Evolutionary conservation across 257 asterid species (phyloP).

Genomic region (Nicotiana sylvestris): DNA sequence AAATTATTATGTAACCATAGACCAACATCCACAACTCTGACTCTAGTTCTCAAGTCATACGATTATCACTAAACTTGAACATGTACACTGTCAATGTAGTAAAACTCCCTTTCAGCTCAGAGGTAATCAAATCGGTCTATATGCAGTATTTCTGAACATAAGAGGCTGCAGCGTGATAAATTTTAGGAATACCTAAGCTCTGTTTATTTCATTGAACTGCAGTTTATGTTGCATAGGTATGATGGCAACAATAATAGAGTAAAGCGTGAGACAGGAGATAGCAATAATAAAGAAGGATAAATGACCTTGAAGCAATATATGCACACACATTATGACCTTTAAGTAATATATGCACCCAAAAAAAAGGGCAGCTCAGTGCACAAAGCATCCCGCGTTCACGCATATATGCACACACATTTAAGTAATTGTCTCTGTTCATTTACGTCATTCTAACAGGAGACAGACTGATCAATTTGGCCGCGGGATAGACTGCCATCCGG

Average conservation of each 20-base stretch:
- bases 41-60: background rate
- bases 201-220: background rate
- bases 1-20: background rate
- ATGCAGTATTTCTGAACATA: background rate
- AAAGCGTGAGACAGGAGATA: background rate
- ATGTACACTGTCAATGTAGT: background rate
- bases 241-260: background rate
- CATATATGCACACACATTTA: background rate
- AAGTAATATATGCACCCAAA: background rate
- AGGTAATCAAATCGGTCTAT: background rate
- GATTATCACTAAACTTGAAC: background rate
- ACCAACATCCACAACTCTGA: background rate
- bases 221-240: background rate
- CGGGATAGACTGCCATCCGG: conserved; percentile 57
- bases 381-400: too few species aligned
- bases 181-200: background rate
- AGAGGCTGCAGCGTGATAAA: background rate
- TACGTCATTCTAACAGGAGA: conserved; percentile 12
- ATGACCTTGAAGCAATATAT: background rate
- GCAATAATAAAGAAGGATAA: background rate
- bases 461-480: conserved; percentile 40
- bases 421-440: background rate
- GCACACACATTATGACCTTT: background rate
- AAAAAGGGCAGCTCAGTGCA: too few species aligned
- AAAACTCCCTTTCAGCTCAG: background rate